phyloP scores from a whole-genome alignment of 1,284 basidiomycete genomes.

The Fomitopsis betulina region DNA sequence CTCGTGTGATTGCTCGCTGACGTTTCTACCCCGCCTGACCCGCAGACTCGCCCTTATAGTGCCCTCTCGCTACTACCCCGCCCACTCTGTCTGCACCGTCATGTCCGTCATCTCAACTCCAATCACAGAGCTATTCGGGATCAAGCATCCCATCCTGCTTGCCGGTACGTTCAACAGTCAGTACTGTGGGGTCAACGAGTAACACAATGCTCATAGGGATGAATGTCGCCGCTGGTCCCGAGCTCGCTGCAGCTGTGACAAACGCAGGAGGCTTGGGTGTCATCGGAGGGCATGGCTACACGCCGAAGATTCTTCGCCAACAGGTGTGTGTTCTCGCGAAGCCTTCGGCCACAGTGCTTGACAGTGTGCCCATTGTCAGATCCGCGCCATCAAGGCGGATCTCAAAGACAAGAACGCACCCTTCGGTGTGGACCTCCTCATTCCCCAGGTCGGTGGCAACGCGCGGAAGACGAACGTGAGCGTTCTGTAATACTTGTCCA shows the following conservation, averaged over 20 bases:
- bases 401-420: conserved; percentile 69
- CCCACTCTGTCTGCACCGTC: conserved; percentile 7
- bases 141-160: conserved; percentile 85
- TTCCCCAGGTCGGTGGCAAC: conserved; percentile 77
- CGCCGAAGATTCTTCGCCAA: conserved; percentile 66
- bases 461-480: conserved; percentile 84
- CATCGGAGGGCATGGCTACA: conserved; percentile 82
- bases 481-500: background rate
- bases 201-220: conserved; percentile 46
- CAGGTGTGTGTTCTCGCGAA: conserved; percentile 45
- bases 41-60: background rate
- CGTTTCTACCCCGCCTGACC: background rate
- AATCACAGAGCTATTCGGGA: conserved; percentile 79
- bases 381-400: conserved; percentile 66
- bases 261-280: conserved; percentile 88
- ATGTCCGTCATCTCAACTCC: conserved; percentile 69
- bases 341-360: background rate
- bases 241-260: conserved; percentile 82
- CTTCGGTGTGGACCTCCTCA: conserved; percentile 83
- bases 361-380: conserved; percentile 36
- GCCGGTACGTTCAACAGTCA: conserved; percentile 46
- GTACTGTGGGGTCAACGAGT: background rate
- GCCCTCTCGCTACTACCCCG: background rate
- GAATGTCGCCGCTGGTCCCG: conserved; percentile 86
- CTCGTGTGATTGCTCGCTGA: background rate